These are phyloP conservation scores for Botryosphaeria dothidea DNA, from an alignment of 2,329 filamentous ascomycete species.

Conservation along the genomic window DNA sequence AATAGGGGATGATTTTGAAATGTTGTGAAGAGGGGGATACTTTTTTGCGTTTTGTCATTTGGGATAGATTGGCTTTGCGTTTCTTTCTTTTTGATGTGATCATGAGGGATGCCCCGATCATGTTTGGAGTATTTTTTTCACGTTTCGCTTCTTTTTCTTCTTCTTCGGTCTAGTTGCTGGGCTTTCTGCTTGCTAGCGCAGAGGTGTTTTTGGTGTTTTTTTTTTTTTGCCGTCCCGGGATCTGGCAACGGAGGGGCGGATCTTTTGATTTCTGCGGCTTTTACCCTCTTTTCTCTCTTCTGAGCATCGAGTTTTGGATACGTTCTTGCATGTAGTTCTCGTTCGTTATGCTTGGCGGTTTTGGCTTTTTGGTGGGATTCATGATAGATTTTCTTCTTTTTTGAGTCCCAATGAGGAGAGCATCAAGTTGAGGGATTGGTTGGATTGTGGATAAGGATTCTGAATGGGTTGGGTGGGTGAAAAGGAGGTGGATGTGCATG, in stretches of 20 bases:
- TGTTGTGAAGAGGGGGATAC: too few relatives aligned
- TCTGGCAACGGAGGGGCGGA: not conserved
- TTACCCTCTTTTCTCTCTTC: not conserved
- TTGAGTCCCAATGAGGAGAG: not conserved
- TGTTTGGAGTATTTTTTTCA: not conserved
- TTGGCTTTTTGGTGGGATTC: not conserved
- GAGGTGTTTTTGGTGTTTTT: slow-evolving; percentile 1
- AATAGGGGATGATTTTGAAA: not conserved
- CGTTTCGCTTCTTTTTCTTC: not conserved
- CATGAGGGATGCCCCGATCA: not conserved
- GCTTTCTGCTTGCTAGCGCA: not conserved
- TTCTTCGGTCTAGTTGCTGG: not conserved
- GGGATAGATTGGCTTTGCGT: too few relatives aligned
- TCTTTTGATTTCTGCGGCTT: not conserved
- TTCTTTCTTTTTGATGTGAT: not conserved
- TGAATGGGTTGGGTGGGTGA: not conserved
- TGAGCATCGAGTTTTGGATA: not conserved
- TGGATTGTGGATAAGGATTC: not conserved
- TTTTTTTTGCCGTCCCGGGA: not conserved
- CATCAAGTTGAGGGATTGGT: not conserved
- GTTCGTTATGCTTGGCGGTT: too few relatives aligned
- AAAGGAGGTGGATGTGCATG: not conserved
- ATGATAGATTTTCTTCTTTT: not conserved
- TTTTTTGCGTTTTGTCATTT: not conserved
- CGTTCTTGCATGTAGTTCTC: not conserved